These are phyloP conservation scores for Phytophthora sojae DNA, from an alignment of 352 stramenopile species.

Conservation along the genomic window DNA sequence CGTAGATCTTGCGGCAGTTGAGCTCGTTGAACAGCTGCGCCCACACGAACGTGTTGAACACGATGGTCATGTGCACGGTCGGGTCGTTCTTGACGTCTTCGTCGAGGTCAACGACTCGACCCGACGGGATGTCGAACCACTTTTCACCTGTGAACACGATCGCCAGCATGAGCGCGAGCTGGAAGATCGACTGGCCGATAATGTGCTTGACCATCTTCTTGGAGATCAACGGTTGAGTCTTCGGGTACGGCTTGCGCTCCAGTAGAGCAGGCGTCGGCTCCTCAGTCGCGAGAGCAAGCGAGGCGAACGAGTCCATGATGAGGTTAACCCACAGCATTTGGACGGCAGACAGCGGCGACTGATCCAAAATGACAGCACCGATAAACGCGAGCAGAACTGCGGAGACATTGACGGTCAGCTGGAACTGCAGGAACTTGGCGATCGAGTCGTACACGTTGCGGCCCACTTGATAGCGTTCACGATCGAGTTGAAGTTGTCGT, in stretches of 20 bases:
- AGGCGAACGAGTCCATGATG: conserved; percentile 97
- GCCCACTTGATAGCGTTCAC: conserved; percentile 95
- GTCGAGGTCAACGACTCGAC: conserved; percentile 42
- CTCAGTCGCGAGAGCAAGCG: conserved; percentile 95
- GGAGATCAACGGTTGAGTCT: conserved; percentile 92
- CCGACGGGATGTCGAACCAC: conserved; percentile 59
- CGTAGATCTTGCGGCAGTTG: conserved; percentile 87
- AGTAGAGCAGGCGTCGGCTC: conserved; percentile 87
- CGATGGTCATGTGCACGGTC: conserved; percentile 93
- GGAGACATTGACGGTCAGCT: conserved; percentile 95
- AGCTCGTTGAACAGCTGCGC: conserved; percentile 93
- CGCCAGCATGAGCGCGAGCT: conserved; percentile 88
- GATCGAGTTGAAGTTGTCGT: conserved; percentile 97
- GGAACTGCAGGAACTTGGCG: conserved; percentile 96
- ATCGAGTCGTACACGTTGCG: conserved; percentile 96
- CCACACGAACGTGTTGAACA: conserved; percentile 98
- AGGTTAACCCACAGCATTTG: conserved; percentile 99
- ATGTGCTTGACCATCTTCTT: conserved; percentile 96
- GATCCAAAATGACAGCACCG: conserved; percentile 64
- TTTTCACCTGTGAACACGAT: conserved; percentile 80
- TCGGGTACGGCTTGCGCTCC: conserved; percentile 91
- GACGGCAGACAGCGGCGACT: conserved; percentile 91
- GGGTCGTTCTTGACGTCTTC: conserved; percentile 68
- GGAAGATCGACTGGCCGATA: conserved; percentile 91
- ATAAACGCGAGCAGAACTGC: conserved; percentile 93